Evolutionary conservation across 2,329 filamentous ascomycete species (phyloP).

Genomic region (Thielaviopsis punctulata): DNA sequence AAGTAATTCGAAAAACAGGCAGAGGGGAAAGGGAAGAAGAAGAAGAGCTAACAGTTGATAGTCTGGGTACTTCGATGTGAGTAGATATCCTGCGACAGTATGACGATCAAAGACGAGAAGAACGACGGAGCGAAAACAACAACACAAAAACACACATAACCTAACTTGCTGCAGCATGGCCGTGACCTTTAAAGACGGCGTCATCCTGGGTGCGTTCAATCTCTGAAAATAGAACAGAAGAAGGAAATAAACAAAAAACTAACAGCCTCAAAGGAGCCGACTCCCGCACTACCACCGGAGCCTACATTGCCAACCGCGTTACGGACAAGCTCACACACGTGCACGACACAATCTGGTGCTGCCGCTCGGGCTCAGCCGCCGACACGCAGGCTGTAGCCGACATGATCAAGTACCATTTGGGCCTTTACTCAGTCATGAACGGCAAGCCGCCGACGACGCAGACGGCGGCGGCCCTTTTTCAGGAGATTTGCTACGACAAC

Average conservation of each 20-base stretch:
- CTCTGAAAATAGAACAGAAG: constrained; percentile 9
- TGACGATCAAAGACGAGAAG: constrained; percentile 3
- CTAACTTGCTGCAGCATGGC: constrained; percentile 55
- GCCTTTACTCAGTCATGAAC: constrained; percentile 80
- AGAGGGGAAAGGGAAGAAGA: constrained; percentile 14
- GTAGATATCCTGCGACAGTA: constrained; percentile 17
- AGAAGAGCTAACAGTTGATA: constrained; percentile 27
- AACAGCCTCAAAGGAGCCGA: constrained; percentile 73
- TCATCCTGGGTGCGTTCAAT: constrained; percentile 58
- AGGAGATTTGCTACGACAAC: constrained; percentile 95
- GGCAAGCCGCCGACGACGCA: constrained; percentile 84
- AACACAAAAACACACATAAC: constrained; percentile 14
- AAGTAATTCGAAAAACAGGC: constrained; percentile 23
- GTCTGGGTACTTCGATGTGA: constrained; percentile 94
- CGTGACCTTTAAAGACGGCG: constrained; percentile 95
- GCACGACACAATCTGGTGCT: constrained; percentile 99
- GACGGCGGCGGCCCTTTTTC: constrained; percentile 88
- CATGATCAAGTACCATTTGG: constrained; percentile 92
- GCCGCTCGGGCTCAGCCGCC: constrained; percentile 88
- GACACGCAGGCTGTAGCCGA: constrained; percentile 97
- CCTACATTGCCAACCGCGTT: constrained; percentile 97
- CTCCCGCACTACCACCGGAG: constrained; percentile 89
- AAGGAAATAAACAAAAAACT: background rate
- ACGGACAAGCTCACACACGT: constrained; percentile 98
- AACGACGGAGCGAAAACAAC: background rate